Percentiles rank a stretch among this genome's conserved stretches.
These are phyloP conservation scores for Huntiella decipiens DNA, from an alignment of 2,329 filamentous ascomycete genomes.

Conservation along the genomic window DNA sequence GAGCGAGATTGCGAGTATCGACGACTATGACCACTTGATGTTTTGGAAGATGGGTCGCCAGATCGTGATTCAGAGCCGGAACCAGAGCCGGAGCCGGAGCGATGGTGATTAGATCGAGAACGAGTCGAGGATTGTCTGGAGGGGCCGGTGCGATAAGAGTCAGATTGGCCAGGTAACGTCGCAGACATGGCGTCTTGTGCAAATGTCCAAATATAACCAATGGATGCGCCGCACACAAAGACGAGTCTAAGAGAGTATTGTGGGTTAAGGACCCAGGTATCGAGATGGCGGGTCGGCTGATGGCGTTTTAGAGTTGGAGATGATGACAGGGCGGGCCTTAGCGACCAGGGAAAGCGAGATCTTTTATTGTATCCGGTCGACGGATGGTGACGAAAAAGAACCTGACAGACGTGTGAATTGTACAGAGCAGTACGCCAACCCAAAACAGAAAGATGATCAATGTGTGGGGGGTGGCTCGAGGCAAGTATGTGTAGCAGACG, in stretches of 20 bases:
- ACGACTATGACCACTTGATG: constrained; percentile 7
- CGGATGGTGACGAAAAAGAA: no score
- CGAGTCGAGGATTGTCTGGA: constrained; percentile 8
- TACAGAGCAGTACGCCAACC: no score
- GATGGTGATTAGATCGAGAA: constrained; percentile 10
- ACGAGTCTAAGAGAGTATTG: neutral
- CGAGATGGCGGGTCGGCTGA: no score
- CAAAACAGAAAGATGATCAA: no score
- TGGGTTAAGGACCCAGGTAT: no score
- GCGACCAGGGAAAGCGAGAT: no score
- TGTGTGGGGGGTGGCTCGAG: no score
- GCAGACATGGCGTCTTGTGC: constrained; percentile 10
- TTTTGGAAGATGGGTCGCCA: constrained; percentile 1
- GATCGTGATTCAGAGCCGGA: constrained; percentile 7
- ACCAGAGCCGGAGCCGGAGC: constrained; percentile 9
- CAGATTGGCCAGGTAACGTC: constrained; percentile 10
- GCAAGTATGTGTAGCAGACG: no score
- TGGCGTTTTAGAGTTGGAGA: no score
- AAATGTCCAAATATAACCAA: neutral
- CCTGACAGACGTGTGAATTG: no score
- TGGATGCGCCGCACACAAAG: neutral
- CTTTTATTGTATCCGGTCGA: no score
- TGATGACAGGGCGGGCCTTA: no score
- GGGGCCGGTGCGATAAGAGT: constrained; percentile 9
- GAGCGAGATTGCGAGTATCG: constrained; percentile 7